phyloP scores from a whole-genome alignment of 305 asterid species.

The Coffea humblotiana region DNA sequence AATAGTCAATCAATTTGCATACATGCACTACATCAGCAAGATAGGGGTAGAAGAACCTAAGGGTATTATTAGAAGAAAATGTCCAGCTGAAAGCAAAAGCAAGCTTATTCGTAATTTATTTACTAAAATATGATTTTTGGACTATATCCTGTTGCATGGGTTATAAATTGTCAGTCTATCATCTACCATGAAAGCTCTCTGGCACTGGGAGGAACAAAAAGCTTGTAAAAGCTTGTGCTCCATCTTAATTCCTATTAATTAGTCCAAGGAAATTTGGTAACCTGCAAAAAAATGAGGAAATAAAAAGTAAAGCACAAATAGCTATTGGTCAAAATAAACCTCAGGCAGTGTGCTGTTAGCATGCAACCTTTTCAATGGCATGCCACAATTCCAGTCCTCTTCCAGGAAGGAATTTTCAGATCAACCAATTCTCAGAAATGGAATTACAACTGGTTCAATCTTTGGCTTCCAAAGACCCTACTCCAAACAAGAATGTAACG shows the following conservation, averaged over 20 bases:
- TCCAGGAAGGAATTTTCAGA: neutral
- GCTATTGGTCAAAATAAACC: neutral
- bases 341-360: neutral
- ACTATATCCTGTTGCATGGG: neutral
- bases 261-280: neutral
- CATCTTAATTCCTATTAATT: neutral
- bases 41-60: neutral
- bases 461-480: neutral
- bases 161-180: neutral
- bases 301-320: neutral
- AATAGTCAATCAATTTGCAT: neutral
- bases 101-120: neutral
- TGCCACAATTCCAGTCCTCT: neutral
- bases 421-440: neutral
- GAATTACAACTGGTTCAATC: neutral
- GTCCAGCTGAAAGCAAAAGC: neutral
- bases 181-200: neutral
- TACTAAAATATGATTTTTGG: neutral
- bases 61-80: neutral
- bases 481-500: neutral
- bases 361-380: neutral
- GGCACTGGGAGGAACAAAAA: neutral
- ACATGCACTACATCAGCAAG: neutral
- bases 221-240: neutral
- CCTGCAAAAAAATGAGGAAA: neutral